Evolutionary conservation across 2,329 filamentous ascomycete species (phyloP), one percentile per base, ranked within the genome.

Genomic region (Colletotrichum somersetense): DNA sequence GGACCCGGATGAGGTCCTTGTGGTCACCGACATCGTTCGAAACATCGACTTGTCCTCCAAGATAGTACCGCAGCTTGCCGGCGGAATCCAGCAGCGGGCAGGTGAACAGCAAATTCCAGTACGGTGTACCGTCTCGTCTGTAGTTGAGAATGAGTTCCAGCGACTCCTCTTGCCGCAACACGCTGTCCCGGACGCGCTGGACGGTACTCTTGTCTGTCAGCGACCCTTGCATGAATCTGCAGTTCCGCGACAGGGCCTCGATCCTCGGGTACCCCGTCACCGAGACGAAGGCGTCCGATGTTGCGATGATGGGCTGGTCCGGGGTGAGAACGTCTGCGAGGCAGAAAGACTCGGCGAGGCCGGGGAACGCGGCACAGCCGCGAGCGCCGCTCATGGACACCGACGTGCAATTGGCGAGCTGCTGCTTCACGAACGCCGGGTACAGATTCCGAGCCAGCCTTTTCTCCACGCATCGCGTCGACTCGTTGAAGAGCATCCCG

Each of bases 291-390:
- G 85, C 85, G 67, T 88, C 86, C 0, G 86, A 87, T 3, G 83
- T 84, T 68, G 79, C 86, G 0, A 83, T 73, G 50, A 88, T 85
- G 0, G 87, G 85, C 71, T 88, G 88, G 62, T 88, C 86, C 0
- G 83, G 80, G 55, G 82, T 81, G 5, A 79, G 75, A 0, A 87
- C 86, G 75, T 90, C 86, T 0, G 86, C 89, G 20, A 91, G 77
- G 67, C 88, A 89, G 74, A 91, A 91, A 30, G 88, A 88, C 61
- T 88, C 84, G 11, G 88, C 89, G 0, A 91, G 81, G 0, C 89
- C 89, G 3, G 85, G 85, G 65, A 86, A 90, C 62, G 81, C 76
- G 6, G 79, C 78, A 11, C 75, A 71, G 12, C 75, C 73, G 2
- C 79, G 77, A 26, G 79, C 78, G n/a, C 77, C 78, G 2, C 84